Evolutionary conservation across 495 filamentous ascomycete genomes (phyloP), one percentile per base, ranked within the genome.

Genomic region (Aspergillus heteromorphus): DNA sequence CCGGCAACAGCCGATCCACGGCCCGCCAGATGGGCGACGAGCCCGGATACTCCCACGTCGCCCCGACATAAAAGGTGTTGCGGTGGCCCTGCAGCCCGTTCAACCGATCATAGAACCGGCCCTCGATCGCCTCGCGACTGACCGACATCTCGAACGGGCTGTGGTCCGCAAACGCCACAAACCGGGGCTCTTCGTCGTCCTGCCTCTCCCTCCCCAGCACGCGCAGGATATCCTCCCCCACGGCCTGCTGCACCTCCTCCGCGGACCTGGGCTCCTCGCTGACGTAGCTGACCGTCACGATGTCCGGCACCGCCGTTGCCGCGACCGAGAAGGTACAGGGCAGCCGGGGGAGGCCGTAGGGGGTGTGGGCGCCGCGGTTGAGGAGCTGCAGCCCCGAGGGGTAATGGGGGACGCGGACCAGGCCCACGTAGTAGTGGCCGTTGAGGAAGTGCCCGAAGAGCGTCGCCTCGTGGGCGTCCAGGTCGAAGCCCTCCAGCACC

Each of bases 21-120:
- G 23, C 23, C 16, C 21, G 23, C 43, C 43, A 47, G 21, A 47
- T 47, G 2, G 43, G 19, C 11, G 43, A 47, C 27, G 43, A 29
- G 4, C 27, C 23, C 9, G 43, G 43, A 29, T 1, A 7, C 21
- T 47, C 43, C 13, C 14, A 66, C 4, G 65, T 57, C 7, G 58
- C 60, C 4, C 69, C 62, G 5, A 61, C 62, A 43, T 51, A 72
- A 36, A 49, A 72, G 4, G 69, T 70, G 16, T 64, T 56, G 31
- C 49, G 40, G 17, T 57, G 27, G 2, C 69, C 69, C 48, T 73
- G 67, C 30, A 69, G 49, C 1, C 38, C 56, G 30, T 54, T 57
- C 5, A 70, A 50, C 11, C 59, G 51, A 13, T 54, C 52, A 40
- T 70, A 70, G 48, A 70, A 73, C 2, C 69, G 64, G 4, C 56